Evolutionary conservation across 257 asterid genomes (phyloP), one percentile per base, ranked within the genome.

Genomic region (Solanum pennellii): DNA sequence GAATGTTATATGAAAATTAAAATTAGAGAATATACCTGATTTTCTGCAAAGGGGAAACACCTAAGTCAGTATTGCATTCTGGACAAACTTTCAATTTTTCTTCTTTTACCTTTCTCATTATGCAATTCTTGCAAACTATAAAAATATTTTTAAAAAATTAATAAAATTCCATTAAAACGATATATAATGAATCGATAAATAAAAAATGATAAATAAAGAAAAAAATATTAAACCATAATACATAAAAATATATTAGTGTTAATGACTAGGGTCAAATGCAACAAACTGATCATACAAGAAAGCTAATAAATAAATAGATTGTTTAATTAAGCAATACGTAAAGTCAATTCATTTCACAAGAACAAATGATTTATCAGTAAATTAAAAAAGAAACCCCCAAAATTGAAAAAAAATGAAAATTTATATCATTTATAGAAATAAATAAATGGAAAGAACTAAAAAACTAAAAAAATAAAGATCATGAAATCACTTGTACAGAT

Each of bases 51-150:
- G 98, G 96, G 29, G 75, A 85, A 83, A 91, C 91, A 66, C 96
- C 96, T 90, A 95, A 71, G 79, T 92, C 89, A 3, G 86, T 88
- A 77, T 90, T 87, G 91, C 98, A 95, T 52, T 87, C 79, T 52
- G 94, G 98, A 65, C 98, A 94, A 20, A 86, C 87, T 20, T 88
- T 90, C 86, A 87, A 88, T 76, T 33, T 93, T 88, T 90, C 96
- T 52, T 91, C 90, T 16, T 83, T 84, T 37, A 95, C 88, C 89
- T 90, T 93, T 86, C 84, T 80, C 84, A 86, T 85, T 88, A 94
- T 93, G 93, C 98, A 95, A 66, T 90, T 90, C 89, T 90, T 90
- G 92, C 95, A 95, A 91, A 94, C 95, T 94, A 83, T 62, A 52
- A 56, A 18, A 23, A 14, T 31, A 31, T 20, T 60, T 37, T 11